Conservation (phyloP, 2,329 filamentous ascomycete genomes). For the Phoma herbarum region DNA sequence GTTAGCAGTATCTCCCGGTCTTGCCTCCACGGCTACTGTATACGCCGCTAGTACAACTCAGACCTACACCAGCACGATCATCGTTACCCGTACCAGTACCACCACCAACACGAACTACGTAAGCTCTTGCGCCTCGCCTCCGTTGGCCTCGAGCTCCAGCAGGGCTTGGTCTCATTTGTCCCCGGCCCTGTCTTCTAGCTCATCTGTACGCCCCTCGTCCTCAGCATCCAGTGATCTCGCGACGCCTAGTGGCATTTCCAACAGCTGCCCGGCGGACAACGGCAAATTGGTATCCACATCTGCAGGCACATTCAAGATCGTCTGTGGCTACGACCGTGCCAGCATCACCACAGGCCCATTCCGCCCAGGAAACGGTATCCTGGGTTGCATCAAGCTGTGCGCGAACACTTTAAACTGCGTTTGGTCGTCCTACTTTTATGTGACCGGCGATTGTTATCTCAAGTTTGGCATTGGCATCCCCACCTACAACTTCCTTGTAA, state of each 20-base stretch:
- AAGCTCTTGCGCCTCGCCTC: conserved; percentile 7
- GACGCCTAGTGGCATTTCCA: background rate
- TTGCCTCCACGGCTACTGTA: conserved; percentile 8
- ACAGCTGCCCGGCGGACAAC: conserved; percentile 3
- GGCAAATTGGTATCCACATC: background rate
- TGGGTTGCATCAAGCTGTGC: background rate
- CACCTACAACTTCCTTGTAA: background rate
- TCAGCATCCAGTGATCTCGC: background rate
- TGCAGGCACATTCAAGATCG: background rate
- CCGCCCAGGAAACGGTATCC: background rate
- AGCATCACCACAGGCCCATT: background rate
- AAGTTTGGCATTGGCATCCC: background rate
- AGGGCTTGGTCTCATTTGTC: background rate
- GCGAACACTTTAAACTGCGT: background rate
- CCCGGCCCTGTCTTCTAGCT: background rate
- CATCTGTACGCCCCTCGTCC: background rate
- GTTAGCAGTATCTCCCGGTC: background rate
- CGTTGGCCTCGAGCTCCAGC: background rate
- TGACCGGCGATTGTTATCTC: background rate
- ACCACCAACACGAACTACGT: conserved; percentile 16
- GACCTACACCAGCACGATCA: conserved; percentile 9
- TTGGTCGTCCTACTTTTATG: background rate
- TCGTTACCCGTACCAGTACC: conserved; percentile 2
- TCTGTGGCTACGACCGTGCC: background rate
- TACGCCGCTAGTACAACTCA: conserved; percentile 5